phyloP scores from a whole-genome alignment of 192 early-diverging fungal genomes.

The Funneliformis mosseae region DNA sequence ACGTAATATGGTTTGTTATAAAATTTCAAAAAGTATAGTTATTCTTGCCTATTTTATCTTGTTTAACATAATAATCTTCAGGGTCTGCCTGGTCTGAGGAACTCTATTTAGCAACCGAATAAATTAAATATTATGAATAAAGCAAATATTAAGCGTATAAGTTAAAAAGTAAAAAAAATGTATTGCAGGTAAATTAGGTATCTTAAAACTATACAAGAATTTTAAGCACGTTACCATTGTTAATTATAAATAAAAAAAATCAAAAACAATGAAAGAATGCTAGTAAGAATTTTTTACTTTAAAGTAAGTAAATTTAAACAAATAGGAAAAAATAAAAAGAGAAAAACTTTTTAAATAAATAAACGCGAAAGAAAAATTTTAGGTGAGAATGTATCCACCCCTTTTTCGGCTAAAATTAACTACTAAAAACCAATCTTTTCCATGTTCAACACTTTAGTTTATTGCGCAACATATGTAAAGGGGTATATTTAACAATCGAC shows the following conservation, averaged over 20 bases:
- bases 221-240: not conserved
- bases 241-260: not conserved
- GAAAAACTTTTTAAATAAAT: not conserved
- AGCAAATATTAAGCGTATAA: too few relatives aligned
- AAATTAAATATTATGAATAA: not conserved
- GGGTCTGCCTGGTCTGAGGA: constrained; percentile 56
- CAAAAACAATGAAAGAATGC: not conserved
- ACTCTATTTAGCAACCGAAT: constrained; percentile 34
- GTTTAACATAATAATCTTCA: constrained; percentile 66
- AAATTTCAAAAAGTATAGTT: not conserved
- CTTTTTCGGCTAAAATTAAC: not conserved
- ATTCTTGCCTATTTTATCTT: constrained; percentile 65
- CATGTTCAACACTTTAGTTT: not conserved
- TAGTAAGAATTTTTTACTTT: not conserved
- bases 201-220: not conserved
- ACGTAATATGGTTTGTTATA: not conserved
- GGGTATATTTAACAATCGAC: not conserved
- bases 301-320: not conserved
- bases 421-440: not conserved
- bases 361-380: not conserved
- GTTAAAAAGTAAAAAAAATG: too few relatives aligned
- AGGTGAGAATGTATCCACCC: not conserved
- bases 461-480: not conserved
- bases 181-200: too few relatives aligned
- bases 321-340: too few relatives aligned